Conservation (phyloP, 2,329 filamentous ascomycete genomes). For the Diaporthe amygdali region DNA sequence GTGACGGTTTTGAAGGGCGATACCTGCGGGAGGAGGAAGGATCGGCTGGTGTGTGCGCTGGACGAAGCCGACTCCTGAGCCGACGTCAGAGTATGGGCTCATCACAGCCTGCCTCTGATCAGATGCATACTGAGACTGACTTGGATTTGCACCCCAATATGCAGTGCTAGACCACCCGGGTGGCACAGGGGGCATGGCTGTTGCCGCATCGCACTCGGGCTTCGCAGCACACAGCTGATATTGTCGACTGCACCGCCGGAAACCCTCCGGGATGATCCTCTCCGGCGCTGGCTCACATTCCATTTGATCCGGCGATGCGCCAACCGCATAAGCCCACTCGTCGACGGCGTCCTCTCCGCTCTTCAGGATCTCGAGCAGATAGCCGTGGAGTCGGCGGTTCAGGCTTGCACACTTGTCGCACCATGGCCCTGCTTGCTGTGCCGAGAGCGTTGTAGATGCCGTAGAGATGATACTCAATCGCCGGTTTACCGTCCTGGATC, state of each 20-base stretch:
- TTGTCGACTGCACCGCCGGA: constrained; percentile 14
- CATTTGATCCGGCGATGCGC: constrained; percentile 31
- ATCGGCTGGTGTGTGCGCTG: background rate
- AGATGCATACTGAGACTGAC: background rate
- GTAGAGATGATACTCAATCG: background rate
- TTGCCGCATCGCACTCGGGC: background rate
- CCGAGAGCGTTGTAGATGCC: background rate
- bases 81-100: background rate
- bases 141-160: background rate
- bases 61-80: background rate
- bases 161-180: background rate
- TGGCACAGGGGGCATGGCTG: background rate
- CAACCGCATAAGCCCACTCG: constrained; percentile 28
- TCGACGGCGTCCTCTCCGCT: constrained; percentile 17
- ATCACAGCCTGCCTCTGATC: background rate
- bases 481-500: background rate
- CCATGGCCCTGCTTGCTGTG: background rate
- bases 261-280: constrained; percentile 25
- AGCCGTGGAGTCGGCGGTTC: constrained; percentile 19
- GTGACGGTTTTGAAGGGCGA: background rate
- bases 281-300: constrained; percentile 33
- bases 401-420: constrained; percentile 13
- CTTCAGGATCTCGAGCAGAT: constrained; percentile 8
- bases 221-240: background rate
- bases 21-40: background rate